A percentile compares a stretch with the other conserved stretches of the same genome.
Conservation (phyloP, 352 stramenopile genomes). For the Globisporangium carolinianum region DNA sequence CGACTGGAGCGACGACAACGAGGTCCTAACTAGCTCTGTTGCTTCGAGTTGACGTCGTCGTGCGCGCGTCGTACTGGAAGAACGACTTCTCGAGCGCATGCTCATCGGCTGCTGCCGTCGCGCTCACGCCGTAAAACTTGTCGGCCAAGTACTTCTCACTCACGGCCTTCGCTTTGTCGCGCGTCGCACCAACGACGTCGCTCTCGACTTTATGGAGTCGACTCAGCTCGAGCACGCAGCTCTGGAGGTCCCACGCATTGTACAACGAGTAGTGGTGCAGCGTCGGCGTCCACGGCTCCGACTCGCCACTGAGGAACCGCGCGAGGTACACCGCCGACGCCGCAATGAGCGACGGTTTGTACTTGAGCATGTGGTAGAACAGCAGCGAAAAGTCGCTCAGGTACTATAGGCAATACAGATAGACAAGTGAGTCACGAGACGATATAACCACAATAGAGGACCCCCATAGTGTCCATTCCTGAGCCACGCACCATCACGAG, state of each 20-base stretch:
- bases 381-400: conserved; percentile 65
- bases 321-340: conserved; percentile 71
- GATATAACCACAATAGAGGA: not conserved
- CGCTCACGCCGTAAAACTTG: conserved; percentile 53
- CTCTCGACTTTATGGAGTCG: conserved; percentile 53
- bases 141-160: conserved; percentile 77
- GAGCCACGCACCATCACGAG: conserved; percentile 45
- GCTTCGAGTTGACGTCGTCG: conserved; percentile 1
- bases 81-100: conserved; percentile 46
- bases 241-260: conserved; percentile 57
- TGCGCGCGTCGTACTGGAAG: conserved; percentile 10
- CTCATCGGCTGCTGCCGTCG: conserved; percentile 37
- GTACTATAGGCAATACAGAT: conserved; percentile 34
- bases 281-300: conserved; percentile 67
- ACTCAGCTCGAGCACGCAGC: conserved; percentile 60
- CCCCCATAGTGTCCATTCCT: not conserved
- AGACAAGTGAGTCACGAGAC: not conserved
- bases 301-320: conserved; percentile 56
- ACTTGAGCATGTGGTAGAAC: conserved; percentile 71
- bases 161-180: conserved; percentile 75
- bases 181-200: conserved; percentile 50
- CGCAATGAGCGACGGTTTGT: conserved; percentile 60
- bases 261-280: conserved; percentile 75
- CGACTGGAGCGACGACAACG: no score
- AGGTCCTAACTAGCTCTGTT: conserved; percentile 2